Conservation (phyloP, 1,284 basidiomycete genomes). For the Coniferiporia sulphurascens region DNA sequence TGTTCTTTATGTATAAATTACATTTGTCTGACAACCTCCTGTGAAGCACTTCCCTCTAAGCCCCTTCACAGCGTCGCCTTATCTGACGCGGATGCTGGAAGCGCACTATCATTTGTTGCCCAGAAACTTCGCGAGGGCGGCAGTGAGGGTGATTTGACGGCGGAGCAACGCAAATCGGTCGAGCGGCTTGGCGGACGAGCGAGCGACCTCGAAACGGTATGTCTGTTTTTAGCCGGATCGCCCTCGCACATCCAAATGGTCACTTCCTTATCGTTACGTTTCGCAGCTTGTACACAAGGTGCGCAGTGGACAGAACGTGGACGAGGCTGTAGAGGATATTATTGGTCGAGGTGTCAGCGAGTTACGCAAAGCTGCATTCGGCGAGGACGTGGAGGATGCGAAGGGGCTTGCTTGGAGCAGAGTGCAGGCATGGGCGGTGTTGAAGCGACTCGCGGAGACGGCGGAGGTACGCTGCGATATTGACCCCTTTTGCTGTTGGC, state of each 20-base stretch:
- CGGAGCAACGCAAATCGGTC: slow-evolving; percentile 52
- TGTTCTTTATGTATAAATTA: background rate
- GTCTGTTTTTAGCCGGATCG: slow-evolving; percentile 24
- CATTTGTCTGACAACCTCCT: too few relatives aligned
- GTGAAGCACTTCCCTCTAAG: slow-evolving; percentile 73
- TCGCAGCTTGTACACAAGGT: slow-evolving; percentile 80
- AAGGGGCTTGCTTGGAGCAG: slow-evolving; percentile 80
- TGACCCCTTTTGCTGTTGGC: background rate
- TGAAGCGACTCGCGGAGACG: slow-evolving; percentile 68
- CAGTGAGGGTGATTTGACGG: slow-evolving; percentile 45
- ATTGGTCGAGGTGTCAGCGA: slow-evolving; percentile 77
- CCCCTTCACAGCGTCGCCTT: slow-evolving; percentile 77
- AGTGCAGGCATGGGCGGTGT: slow-evolving; percentile 84
- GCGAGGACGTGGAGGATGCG: slow-evolving; percentile 85
- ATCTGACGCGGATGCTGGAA: slow-evolving; percentile 80
- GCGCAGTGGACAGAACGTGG: slow-evolving; percentile 63
- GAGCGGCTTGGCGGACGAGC: slow-evolving; percentile 82
- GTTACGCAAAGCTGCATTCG: slow-evolving; percentile 88
- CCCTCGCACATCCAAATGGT: background rate
- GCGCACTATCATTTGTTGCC: slow-evolving; percentile 77
- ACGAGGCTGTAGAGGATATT: slow-evolving; percentile 87
- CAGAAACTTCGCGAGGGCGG: slow-evolving; percentile 70
- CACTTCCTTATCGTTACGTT: background rate
- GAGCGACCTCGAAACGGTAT: slow-evolving; percentile 77
- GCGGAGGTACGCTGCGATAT: slow-evolving; percentile 49